Conservation (phyloP, 495 filamentous ascomycete genomes). For the Penicillium macrosclerotiorum region DNA sequence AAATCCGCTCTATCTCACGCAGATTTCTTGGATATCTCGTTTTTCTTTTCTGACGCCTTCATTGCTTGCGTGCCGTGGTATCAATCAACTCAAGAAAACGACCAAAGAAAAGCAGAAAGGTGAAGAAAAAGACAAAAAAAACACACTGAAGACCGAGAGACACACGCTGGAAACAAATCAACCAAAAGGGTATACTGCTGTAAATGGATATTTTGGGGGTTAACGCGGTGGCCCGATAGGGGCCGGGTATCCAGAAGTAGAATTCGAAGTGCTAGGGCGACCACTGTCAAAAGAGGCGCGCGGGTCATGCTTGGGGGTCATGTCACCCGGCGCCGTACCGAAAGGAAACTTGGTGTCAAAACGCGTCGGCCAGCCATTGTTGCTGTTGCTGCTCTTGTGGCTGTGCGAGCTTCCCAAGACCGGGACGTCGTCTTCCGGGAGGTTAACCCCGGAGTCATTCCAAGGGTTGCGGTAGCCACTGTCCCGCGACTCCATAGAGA, state of each 20-base stretch:
- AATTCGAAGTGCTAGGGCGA: conserved; percentile 91
- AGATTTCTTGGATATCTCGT: conserved; percentile 35
- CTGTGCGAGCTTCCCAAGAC: conserved; percentile 58
- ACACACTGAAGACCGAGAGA: too few relatives aligned
- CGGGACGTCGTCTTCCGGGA: conserved; percentile 77
- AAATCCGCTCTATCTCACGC: conserved; percentile 25
- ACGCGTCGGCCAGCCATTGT: conserved; percentile 62
- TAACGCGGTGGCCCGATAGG: conserved; percentile 84
- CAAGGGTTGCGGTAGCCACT: conserved; percentile 94
- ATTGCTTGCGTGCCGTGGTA: conserved; percentile 43
- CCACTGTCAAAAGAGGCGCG: conserved; percentile 85
- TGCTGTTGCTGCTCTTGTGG: conserved; percentile 55
- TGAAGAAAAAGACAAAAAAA: too few relatives aligned
- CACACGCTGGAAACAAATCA: conserved; percentile 41
- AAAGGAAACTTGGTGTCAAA: conserved; percentile 65
- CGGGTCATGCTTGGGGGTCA: conserved; percentile 75
- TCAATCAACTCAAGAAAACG: conserved; percentile 33
- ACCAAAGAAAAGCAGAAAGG: conserved; percentile 18
- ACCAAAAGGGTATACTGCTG: conserved; percentile 58
- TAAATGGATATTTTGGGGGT: conserved; percentile 56
- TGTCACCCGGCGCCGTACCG: conserved; percentile 71
- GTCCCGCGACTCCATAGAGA: conserved; percentile 87
- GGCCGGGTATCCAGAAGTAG: conserved; percentile 91
- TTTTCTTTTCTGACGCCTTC: conserved; percentile 33
- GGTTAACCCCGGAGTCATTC: conserved; percentile 94